A percentile compares a stretch with the other conserved stretches of the same genome.
These are phyloP conservation scores for Citrus unshiu DNA, from an alignment of 345 rosid genomes.

Conservation along the genomic window DNA sequence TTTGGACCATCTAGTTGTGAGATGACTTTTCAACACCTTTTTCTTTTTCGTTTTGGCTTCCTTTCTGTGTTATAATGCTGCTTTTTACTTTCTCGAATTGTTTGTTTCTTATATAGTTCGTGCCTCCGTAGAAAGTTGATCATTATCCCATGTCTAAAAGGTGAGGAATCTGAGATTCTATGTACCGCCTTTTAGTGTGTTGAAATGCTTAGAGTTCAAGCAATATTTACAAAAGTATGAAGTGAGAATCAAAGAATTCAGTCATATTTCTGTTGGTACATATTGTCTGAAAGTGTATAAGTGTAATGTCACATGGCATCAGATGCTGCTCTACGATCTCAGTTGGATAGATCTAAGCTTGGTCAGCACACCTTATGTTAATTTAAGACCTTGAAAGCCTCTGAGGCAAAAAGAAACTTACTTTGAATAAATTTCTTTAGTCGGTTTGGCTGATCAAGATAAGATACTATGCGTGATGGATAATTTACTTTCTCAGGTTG, in stretches of 20 bases:
- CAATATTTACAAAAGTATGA: not conserved
- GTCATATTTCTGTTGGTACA: not conserved
- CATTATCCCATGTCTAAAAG: constrained; percentile 4
- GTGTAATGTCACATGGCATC: not conserved
- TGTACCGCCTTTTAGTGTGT: not conserved
- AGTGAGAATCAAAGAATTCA: not conserved
- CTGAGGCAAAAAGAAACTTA: not conserved
- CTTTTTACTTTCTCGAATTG: constrained; percentile 10
- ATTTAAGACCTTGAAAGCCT: not conserved
- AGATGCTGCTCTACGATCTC: not conserved
- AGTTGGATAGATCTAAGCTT: not conserved
- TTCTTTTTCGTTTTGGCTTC: constrained; percentile 13
- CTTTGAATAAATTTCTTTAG: not conserved
- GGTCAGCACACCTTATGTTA: not conserved
- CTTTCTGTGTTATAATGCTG: constrained; percentile 22
- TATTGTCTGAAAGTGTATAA: not conserved
- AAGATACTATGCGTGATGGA: not conserved
- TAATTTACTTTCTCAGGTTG: not conserved
- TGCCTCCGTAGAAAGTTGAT: constrained; percentile 15
- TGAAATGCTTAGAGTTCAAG: constrained; percentile 21
- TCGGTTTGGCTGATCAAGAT: not conserved
- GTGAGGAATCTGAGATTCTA: constrained; percentile 10
- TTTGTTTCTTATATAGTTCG: not conserved
- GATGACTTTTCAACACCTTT: constrained; percentile 3
- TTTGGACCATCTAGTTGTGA: constrained; percentile 14